A percentile compares a stretch with the other conserved stretches of the same genome.
These are phyloP conservation scores for Tripterygium wilfordii DNA, from an alignment of 177 flowering plant species.

Conservation along the genomic window DNA sequence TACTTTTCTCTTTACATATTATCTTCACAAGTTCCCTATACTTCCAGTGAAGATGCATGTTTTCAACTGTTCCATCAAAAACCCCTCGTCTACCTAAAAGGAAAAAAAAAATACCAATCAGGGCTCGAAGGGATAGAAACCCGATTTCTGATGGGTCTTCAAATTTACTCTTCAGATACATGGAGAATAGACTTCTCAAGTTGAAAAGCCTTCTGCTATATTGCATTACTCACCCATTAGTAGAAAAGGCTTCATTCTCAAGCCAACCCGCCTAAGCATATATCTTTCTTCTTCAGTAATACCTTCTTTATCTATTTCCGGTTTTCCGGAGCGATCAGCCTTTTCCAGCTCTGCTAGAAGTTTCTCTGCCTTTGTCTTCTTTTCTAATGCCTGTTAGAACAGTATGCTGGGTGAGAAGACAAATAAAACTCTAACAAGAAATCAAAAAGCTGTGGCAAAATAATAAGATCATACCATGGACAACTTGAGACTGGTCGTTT, in stretches of 20 bases:
- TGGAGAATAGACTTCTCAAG: neutral
- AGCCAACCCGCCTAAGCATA: conserved; percentile 88
- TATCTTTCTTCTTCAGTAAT: conserved; percentile 89
- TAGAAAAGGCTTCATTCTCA: conserved; percentile 84
- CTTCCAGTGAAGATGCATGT: conserved; percentile 99
- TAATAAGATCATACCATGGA: conserved; percentile 43
- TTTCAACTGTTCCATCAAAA: conserved; percentile 86
- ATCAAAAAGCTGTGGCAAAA: neutral
- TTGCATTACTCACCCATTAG: conserved; percentile 58
- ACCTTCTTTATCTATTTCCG: conserved; percentile 70
- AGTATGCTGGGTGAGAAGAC: conserved; percentile 1
- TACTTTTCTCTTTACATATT: conserved; percentile 44
- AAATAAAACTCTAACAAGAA: conserved; percentile 2
- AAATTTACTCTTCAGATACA: no score
- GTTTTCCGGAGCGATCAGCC: conserved; percentile 28
- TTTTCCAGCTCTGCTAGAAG: conserved; percentile 66
- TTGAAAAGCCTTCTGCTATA: neutral
- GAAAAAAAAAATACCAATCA: conserved; percentile 10
- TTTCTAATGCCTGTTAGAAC: conserved; percentile 55
- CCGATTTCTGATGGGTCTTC: no score
- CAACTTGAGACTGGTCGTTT: conserved; percentile 43
- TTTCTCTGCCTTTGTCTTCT: conserved; percentile 75
- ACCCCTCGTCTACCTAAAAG: conserved; percentile 83
- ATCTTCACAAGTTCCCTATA: conserved; percentile 94
- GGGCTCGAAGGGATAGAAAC: neutral